Evolutionary conservation across 2,329 filamentous ascomycete genomes (phyloP).

Genomic region (Aspergillus tanneri): DNA sequence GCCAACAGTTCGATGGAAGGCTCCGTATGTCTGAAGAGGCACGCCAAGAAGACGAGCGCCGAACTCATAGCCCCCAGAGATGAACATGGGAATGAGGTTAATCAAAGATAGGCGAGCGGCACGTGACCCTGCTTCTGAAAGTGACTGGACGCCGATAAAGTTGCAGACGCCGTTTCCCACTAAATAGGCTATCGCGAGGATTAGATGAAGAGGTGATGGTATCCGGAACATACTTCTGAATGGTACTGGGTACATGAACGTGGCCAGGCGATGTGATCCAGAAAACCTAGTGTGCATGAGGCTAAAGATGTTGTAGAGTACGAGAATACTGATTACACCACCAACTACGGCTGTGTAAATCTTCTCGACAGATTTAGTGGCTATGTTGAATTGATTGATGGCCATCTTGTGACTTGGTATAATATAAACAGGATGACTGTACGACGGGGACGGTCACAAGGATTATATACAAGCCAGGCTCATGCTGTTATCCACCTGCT

Average conservation of each 20-base stretch:
- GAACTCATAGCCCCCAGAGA: constrained; percentile 6
- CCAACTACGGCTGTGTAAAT: not conserved
- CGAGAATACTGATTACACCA: not conserved
- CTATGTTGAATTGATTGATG: not conserved
- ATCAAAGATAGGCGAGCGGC: constrained; percentile 4
- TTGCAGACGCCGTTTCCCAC: constrained; percentile 1
- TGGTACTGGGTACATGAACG: not conserved
- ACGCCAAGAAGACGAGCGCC: constrained; percentile 7
- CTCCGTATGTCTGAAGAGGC: constrained; percentile 5
- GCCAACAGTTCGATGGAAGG: constrained; percentile 3
- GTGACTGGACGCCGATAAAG: not conserved
- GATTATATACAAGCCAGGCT: too few species aligned
- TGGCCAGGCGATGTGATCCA: not conserved
- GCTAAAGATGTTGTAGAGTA: constrained; percentile 1
- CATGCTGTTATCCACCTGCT: not conserved
- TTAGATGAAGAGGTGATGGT: not conserved
- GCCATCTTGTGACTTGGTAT: not conserved
- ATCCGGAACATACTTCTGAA: constrained; percentile 1
- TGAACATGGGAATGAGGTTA: constrained; percentile 3
- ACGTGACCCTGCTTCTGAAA: constrained; percentile 2
- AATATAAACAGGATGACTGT: not conserved
- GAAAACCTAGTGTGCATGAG: not conserved
- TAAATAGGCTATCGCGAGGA: not conserved
- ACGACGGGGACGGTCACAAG: not conserved
- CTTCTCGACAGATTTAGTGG: not conserved